Base-by-base conservation (phyloP, 1,284 basidiomycete genomes). In the Papiliotrema fonsecae region DNA sequence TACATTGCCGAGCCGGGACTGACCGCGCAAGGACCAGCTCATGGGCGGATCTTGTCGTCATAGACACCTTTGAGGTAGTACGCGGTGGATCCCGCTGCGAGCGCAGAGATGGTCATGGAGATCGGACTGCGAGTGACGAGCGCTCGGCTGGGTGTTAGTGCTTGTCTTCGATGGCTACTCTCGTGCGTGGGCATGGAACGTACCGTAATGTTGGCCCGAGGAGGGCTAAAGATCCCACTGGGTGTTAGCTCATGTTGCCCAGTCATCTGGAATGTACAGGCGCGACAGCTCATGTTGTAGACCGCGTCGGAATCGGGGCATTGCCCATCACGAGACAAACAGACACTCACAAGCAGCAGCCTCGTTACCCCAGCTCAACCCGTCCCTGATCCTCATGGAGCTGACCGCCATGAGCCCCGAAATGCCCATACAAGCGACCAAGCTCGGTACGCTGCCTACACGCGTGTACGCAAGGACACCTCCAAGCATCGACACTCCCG, bases 331-430 rank as follows among this genome's bases (percentile, higher is more conserved):
- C 1, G 47, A 44, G 5, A 52, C 34, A 3, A 42, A 32, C 22
- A 49, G 32, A 0, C 16, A 56, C 56, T 42, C 50, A 60, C 59
- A 56, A 14, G 56, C 50, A 27, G 68, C 68, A 1, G 60, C 57
- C 43, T 65, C 65, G 21, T 53, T 42, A 1, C 68, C 68, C 26
- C 56, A 59, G 6, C 56, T 45, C 58, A 65, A 54, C 1, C 55
- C 52, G 51, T 70, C 68, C n/a, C 57, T 44, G 41, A 70, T 66
- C 18, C 66, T 42, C 62, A 70, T 63, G 18, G 51, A 47, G 30
- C 61, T 59, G 21, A 64, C 22, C 4, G 58, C 59, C 66, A 68
- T 65, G 18, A 52, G 30, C n/a, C 56, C 54, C 6, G 59, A 64
- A 18, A 68, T 57, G 4, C 54, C 61, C 19, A 67, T 49, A 1